A percentile compares a stretch with the other conserved stretches of the same genome.
Conservation (phyloP, 331 rosid genomes). For the Rhamnella rubrinervis region DNA sequence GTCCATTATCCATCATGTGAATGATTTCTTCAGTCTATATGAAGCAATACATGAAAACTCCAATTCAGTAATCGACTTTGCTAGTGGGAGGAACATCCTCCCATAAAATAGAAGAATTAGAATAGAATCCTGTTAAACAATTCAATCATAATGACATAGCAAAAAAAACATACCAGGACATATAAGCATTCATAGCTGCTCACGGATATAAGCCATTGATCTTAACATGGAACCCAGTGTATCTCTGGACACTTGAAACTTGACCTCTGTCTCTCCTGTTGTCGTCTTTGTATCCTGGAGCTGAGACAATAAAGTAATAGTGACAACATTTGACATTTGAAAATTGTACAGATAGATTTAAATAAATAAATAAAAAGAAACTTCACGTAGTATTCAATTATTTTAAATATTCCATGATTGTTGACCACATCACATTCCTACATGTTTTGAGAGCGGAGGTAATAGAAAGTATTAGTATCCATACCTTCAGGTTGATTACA, state of each 20-base stretch:
- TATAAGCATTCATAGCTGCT: conserved; percentile 60
- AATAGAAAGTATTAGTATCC: not conserved
- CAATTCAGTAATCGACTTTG: not conserved
- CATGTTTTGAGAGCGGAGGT: not conserved
- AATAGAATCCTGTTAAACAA: not conserved
- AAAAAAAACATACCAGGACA: conserved; percentile 12
- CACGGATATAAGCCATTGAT: conserved; percentile 64
- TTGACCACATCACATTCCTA: too few species aligned
- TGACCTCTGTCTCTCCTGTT: conserved; percentile 70
- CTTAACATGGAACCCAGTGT: conserved; percentile 67
- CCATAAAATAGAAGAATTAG: conserved; percentile 8
- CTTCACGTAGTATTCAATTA: too few species aligned
- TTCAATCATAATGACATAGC: conserved; percentile 10
- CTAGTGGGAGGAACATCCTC: not conserved
- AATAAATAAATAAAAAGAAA: too few species aligned
- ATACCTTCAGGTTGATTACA: conserved; percentile 72
- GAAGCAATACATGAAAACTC: not conserved
- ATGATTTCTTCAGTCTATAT: not conserved
- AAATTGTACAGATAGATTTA: not conserved
- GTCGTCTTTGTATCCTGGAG: conserved; percentile 71
- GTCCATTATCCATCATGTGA: not conserved
- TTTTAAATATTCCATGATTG: too few species aligned
- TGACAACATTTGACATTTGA: conserved; percentile 3
- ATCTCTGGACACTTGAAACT: conserved; percentile 78
- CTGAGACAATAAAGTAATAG: conserved; percentile 39